A percentile compares a stretch with the other conserved stretches of the same genome.
These are phyloP conservation scores for Colletotrichum scovillei DNA, from an alignment of 2,329 filamentous ascomycete species.

Conservation along the genomic window DNA sequence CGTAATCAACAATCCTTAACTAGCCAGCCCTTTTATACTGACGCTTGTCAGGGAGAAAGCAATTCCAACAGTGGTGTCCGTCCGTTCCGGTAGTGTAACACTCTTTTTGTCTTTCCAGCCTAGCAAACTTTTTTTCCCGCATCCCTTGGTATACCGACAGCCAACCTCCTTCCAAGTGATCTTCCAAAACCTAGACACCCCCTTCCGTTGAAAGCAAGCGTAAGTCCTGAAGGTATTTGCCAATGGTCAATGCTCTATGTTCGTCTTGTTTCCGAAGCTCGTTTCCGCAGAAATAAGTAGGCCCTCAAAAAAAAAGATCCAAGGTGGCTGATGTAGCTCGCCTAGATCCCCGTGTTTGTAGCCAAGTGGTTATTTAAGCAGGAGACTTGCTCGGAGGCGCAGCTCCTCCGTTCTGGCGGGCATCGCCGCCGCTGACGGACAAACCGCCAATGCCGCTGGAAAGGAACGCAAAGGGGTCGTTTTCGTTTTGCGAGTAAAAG, in stretches of 20 bases:
- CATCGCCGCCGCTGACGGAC: conserved; percentile 74
- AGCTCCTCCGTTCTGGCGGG: conserved; percentile 70
- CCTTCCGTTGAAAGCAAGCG: conserved; percentile 52
- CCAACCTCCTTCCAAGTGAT: conserved; percentile 50
- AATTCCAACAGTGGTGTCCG: conserved; percentile 43
- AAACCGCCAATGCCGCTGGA: conserved; percentile 79
- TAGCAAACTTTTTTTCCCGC: conserved; percentile 50
- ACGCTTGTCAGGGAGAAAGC: conserved; percentile 40
- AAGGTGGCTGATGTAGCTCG: conserved; percentile 43
- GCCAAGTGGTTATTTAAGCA: conserved; percentile 53
- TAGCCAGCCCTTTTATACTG: conserved; percentile 38
- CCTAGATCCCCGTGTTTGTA: conserved; percentile 31
- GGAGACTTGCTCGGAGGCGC: conserved; percentile 70
- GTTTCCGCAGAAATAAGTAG: conserved; percentile 40
- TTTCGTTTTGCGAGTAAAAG: conserved; percentile 74
- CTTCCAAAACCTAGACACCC: conserved; percentile 54
- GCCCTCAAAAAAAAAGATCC: conserved; percentile 40
- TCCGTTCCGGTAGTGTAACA: conserved; percentile 42
- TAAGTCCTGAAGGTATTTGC: conserved; percentile 56
- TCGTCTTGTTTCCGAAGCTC: conserved; percentile 54
- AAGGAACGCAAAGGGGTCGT: conserved; percentile 84
- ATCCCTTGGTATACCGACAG: conserved; percentile 41
- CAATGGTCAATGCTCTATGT: conserved; percentile 59
- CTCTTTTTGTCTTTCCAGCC: conserved; percentile 56
- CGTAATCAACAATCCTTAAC: conserved; percentile 35